Evolutionary conservation across 2,329 filamentous ascomycete species (phyloP).

Genomic region (Ophiobolus disseminans): DNA sequence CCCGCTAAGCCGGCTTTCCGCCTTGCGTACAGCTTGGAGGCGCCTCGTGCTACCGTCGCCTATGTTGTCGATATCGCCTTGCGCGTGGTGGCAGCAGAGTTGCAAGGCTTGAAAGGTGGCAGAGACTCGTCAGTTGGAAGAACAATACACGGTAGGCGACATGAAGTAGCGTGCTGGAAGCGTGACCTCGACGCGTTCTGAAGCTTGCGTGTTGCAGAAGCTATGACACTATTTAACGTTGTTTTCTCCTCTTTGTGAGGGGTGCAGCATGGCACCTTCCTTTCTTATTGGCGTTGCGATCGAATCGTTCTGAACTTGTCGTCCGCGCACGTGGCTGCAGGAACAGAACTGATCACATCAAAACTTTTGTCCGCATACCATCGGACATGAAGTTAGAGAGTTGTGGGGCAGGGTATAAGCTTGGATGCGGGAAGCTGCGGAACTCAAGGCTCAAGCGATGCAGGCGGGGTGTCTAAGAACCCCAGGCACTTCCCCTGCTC

Average conservation of each 20-base stretch:
- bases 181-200: neutral
- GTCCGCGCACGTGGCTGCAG: slow-evolving; percentile 21
- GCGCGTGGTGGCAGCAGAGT: neutral
- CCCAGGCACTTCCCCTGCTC: no score
- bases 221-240: slow-evolving; percentile 28
- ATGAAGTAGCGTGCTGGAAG: neutral
- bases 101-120: no score
- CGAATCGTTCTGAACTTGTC: slow-evolving; percentile 7
- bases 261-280: no score
- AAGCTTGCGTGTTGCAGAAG: slow-evolving; percentile 24
- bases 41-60: slow-evolving; percentile 16
- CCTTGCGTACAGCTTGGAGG: slow-evolving; percentile 17
- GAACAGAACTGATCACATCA: slow-evolving; percentile 2
- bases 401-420: slow-evolving; percentile 10
- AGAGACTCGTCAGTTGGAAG: no score
- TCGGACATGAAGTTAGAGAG: neutral
- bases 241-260: slow-evolving; percentile 9
- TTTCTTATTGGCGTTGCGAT: no score
- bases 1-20: slow-evolving; percentile 22
- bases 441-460: no score
- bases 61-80: slow-evolving; percentile 6
- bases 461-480: no score
- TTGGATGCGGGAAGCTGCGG: no score
- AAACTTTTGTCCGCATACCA: slow-evolving; percentile 4
- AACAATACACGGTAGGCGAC: neutral